Evolutionary conservation across 495 filamentous ascomycete genomes (phyloP), one percentile per base, ranked within the genome.

Genomic region (Tuber calosporum): DNA sequence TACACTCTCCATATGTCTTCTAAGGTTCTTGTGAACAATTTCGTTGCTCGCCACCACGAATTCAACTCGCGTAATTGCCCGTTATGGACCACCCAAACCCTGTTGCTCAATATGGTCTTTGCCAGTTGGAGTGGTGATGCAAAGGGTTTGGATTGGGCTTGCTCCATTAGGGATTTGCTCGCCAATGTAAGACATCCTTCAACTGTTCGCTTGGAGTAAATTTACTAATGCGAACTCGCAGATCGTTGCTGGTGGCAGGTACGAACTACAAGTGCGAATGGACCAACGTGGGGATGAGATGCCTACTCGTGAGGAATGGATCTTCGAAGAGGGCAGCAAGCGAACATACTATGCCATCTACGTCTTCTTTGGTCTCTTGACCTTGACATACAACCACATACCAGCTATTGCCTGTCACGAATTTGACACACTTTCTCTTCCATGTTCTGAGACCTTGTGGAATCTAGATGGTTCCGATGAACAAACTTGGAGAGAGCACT

Each of bases 311-410:
- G 89, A 93, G 70, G 92, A 98, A 81, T 99, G 95, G 95, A 90
- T 98, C 73, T 93, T 95, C 81, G 95, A 99, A 81, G 95, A 99
- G 81, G 93, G 93, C 34, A 97, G 96, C 85, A 89, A 94, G 71
- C 92, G 95, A 67, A 98, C 95, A 2, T 99, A 98, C 85, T 99
- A 93, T 79, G 95, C 95, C n/a, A 94, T 98, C 72, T 98, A 98
- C 84, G 94, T 99, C 84, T 99, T 98, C 88, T 98, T 98, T 80
- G 95, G 95, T 73, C 87, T 98, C 81, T 85, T 99, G 74, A 99
- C 95, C 11, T 83, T 99, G 79, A 96, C 94, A 2, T 99, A 94
- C 87, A 97, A 99, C 83, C 95, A 98, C 83, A 97, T 94, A 2
- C 96, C 96, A 37, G 90, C 93, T 37, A 97, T 98, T 85, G 94